A percentile compares a stretch with the other conserved stretches of the same genome.
Conservation (phyloP, 208 protist genomes). For the Tetramitus jugosus region DNA sequence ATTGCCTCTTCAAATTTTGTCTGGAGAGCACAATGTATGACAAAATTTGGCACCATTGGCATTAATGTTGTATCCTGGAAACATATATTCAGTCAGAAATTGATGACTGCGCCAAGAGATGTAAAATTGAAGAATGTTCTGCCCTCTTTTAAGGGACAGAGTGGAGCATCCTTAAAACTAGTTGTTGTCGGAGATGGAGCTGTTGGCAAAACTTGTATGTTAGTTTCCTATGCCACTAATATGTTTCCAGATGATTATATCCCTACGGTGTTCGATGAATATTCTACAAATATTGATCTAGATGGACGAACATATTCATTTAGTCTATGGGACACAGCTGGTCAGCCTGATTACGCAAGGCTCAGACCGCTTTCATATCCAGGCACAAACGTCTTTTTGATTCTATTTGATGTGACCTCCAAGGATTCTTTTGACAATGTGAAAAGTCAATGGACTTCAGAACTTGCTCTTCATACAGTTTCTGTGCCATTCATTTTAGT, state of each 20-base stretch:
- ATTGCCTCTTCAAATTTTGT: background rate
- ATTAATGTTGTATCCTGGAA: background rate
- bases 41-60: background rate
- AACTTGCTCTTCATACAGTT: background rate
- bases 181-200: background rate
- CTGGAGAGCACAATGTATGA: background rate
- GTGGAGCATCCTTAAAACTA: background rate
- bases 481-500: constrained; percentile 1
- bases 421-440: background rate
- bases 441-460: background rate
- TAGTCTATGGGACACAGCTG: constrained; percentile 7
- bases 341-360: background rate
- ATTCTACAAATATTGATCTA: background rate
- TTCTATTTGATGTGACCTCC: background rate
- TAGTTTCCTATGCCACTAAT: background rate
- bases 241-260: constrained; percentile 15
- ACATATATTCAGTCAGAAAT: background rate
- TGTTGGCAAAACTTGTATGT: background rate
- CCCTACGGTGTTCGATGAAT: constrained; percentile 18
- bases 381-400: background rate
- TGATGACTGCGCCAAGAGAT: background rate
- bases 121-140: background rate
- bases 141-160: background rate
- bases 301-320: background rate
- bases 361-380: background rate